Percentiles rank a stretch among this genome's conserved stretches.
phyloP scores from a whole-genome alignment of 495 filamentous ascomycete species.

The Schizothecium vesticola region DNA sequence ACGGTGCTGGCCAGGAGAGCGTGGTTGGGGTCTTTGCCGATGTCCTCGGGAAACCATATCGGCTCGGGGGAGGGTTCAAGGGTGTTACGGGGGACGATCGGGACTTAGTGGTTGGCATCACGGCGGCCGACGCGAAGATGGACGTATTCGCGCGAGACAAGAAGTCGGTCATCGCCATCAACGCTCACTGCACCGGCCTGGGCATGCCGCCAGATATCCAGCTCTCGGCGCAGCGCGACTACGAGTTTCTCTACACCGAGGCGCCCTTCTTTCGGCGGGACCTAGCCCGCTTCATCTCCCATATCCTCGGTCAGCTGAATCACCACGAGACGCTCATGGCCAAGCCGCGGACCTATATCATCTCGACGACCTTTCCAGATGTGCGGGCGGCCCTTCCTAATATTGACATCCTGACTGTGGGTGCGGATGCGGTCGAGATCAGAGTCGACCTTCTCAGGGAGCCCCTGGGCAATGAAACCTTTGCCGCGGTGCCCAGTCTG shows the following conservation, averaged over 20 bases:
- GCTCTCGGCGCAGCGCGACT: slow-evolving; percentile 63
- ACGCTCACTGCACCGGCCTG: slow-evolving; percentile 66
- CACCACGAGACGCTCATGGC: slow-evolving; percentile 69
- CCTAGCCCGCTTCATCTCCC: slow-evolving; percentile 67
- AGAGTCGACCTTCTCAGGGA: slow-evolving; percentile 77
- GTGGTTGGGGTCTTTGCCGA: slow-evolving; percentile 65
- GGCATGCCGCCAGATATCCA: slow-evolving; percentile 59
- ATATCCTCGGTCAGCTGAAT: slow-evolving; percentile 68
- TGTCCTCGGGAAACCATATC: slow-evolving; percentile 61
- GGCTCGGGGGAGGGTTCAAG: slow-evolving; percentile 48
- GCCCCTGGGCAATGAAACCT: slow-evolving; percentile 51
- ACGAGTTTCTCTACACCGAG: slow-evolving; percentile 76
- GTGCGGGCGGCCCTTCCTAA: slow-evolving; percentile 78
- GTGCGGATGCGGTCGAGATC: slow-evolving; percentile 76
- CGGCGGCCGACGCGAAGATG: slow-evolving; percentile 45
- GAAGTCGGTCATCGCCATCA: slow-evolving; percentile 55
- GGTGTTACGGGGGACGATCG: slow-evolving; percentile 45
- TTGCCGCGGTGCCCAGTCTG: slow-evolving; percentile 62
- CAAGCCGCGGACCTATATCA: slow-evolving; percentile 72
- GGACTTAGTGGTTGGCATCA: slow-evolving; percentile 54
- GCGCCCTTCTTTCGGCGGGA: slow-evolving; percentile 68
- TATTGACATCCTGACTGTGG: slow-evolving; percentile 77
- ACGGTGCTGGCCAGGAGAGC: slow-evolving; percentile 53
- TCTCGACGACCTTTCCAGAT: slow-evolving; percentile 82
- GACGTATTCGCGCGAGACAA: slow-evolving; percentile 49